Evolutionary conservation across 768 basidiomycete genomes (phyloP), one percentile per base, ranked within the genome.

Genomic region (Pseudohyphozyma bogoriensis): DNA sequence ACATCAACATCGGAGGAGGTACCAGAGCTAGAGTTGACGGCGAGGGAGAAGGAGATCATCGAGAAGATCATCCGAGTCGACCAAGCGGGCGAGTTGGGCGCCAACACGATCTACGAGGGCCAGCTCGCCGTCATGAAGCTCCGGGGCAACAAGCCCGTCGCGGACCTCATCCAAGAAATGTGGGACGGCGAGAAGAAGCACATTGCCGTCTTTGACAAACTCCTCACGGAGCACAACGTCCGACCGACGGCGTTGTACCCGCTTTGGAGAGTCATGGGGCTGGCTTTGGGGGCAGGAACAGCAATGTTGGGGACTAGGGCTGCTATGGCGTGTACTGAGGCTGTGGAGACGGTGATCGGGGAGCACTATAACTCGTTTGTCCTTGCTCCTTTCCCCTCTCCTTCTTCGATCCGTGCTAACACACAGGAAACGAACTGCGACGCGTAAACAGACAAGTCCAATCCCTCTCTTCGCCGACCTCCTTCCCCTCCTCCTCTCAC

Each of bases 321-420:
- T 16, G 90, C 92, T 1, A 97, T 97, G 92, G 92, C 92, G 9
- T 96, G 92, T 70, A 97, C 92, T 0, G 92, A 97, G 73, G 92
- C 92, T 0, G 91, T 97, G 24, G 92, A 97, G 73, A 95, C 92
- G 0, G 89, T 89, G 58, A 97, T 97, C 55, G 92, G 92, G 42
- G 92, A 97, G 73, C 92, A 97, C 74, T 97, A 97, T 69, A 89
- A 96, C 72, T 90, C 95, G 92, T 93, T 72, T 71, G 88, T 80
- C 35, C n/a, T 53, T 35, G 15, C 20, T n/a, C n/a, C n/a, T n/a
- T 16, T 6, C 3, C 18, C 29, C 36, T 35, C 31, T 18, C 18
- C 20, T 36, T 29, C 35, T 15, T 52, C 29, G 5, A 26, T 37
- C 29, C n/a, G 7, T 52, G 9, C 22, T 5, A 7, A 47, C 33